Percentiles rank a stretch among this genome's conserved stretches.
phyloP scores from a whole-genome alignment of 2,329 filamentous ascomycete genomes.

The Colletotrichum chlorophyti region DNA sequence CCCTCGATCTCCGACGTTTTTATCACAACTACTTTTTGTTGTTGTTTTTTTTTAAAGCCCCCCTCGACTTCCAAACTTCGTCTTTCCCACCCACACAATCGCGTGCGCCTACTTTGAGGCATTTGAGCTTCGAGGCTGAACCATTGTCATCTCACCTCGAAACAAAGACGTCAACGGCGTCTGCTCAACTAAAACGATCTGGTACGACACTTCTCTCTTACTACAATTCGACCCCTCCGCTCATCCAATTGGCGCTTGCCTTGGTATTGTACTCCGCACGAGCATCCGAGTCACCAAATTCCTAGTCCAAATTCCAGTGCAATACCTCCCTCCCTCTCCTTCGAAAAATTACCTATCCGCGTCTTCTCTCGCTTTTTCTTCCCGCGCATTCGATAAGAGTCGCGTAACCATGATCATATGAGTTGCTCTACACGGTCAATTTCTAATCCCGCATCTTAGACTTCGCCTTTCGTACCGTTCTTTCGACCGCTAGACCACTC shows the following conservation, averaged over 20 bases:
- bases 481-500: conserved; percentile 1
- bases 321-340: too few relatives aligned
- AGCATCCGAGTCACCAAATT: conserved; percentile 9
- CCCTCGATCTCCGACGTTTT: conserved; percentile 25
- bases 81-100: neutral
- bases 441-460: conserved; percentile 6
- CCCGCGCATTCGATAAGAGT: neutral
- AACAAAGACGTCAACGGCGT: conserved; percentile 21
- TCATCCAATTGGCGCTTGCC: conserved; percentile 17
- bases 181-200: conserved; percentile 4
- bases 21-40: conserved; percentile 3
- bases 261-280: conserved; percentile 7
- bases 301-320: conserved; percentile 18
- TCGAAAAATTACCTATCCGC: neutral
- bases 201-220: neutral
- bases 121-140: conserved; percentile 1
- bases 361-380: neutral
- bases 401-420: neutral
- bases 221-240: too few relatives aligned
- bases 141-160: too few relatives aligned
- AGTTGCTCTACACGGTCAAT: conserved; percentile 1
- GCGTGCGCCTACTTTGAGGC: neutral
- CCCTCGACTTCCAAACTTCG: neutral
- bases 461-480: neutral
- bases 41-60: neutral